phyloP scores from a whole-genome alignment of 1,284 basidiomycete genomes.

The Lignosus rhinocerotis region DNA sequence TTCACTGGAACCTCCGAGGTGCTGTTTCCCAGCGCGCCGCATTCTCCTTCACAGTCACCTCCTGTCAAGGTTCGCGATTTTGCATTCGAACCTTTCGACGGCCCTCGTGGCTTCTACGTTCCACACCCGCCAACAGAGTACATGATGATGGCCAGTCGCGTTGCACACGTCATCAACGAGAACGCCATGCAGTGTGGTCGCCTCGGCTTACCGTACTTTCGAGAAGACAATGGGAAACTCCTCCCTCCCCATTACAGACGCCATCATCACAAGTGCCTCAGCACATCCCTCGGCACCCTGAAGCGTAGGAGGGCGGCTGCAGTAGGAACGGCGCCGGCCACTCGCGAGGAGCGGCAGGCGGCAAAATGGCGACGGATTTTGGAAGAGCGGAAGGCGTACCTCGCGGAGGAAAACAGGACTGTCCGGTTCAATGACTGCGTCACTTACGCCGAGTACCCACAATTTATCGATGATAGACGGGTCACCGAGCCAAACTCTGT shows the following conservation, averaged over 20 bases:
- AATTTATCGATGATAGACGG: not conserved
- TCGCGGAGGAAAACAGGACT: conserved; percentile 5
- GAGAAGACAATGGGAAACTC: conserved; percentile 4
- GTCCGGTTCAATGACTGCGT: conserved; percentile 8
- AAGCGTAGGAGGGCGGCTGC: conserved; percentile 14
- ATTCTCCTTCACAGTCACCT: conserved; percentile 2
- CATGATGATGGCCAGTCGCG: conserved; percentile 17
- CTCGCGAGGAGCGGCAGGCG: not conserved
- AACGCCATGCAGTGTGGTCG: conserved; percentile 18
- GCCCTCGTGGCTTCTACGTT: conserved; percentile 28
- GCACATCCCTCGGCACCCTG: conserved; percentile 14
- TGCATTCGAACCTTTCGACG: conserved; percentile 24
- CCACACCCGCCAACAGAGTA: conserved; percentile 27
- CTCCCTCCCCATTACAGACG: conserved; percentile 16
- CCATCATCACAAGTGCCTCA: not conserved
- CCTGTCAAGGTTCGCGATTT: conserved; percentile 31
- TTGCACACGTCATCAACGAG: conserved; percentile 21
- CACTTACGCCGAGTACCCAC: not conserved
- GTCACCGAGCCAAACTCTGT: not conserved
- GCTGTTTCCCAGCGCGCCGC: conserved; percentile 8
- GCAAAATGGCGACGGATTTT: conserved; percentile 9
- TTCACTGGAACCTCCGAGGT: conserved; percentile 2
- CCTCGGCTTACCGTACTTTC: conserved; percentile 22
- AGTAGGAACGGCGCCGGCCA: not conserved
- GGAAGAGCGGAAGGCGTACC: conserved; percentile 7